Percentiles rank a stretch among this genome's conserved stretches.
These are phyloP conservation scores for Phytophthora sp. DNA, from an alignment of 352 stramenopile genomes.

Conservation along the genomic window DNA sequence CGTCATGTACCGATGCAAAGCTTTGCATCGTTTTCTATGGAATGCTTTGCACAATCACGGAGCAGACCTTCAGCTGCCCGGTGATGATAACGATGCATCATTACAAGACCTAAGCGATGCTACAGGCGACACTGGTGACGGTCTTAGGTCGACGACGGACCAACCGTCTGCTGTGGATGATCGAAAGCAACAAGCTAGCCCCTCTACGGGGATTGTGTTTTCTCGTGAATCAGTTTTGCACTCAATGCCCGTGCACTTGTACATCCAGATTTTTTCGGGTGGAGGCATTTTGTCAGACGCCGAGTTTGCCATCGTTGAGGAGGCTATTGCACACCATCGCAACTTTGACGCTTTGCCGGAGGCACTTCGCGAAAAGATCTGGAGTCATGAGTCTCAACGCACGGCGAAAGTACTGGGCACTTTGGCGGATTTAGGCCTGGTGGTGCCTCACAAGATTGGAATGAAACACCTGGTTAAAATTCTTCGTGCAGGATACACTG, in stretches of 20 bases:
- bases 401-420: constrained; percentile 77
- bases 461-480: constrained; percentile 83
- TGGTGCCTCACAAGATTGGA: constrained; percentile 82
- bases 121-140: constrained; percentile 14
- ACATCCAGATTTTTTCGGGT: constrained; percentile 82
- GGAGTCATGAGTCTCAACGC: constrained; percentile 72
- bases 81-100: constrained; percentile 47
- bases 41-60: constrained; percentile 57
- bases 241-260: constrained; percentile 78
- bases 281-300: constrained; percentile 56
- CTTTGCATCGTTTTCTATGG: constrained; percentile 80
- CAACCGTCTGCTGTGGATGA: background rate
- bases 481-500: constrained; percentile 67
- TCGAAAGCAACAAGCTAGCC: constrained; percentile 1
- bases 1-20: constrained; percentile 85
- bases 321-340: constrained; percentile 53
- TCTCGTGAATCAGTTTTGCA: constrained; percentile 78
- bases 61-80: constrained; percentile 39
- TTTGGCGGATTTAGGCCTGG: constrained; percentile 67
- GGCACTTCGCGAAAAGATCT: constrained; percentile 63
- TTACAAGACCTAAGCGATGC: constrained; percentile 47
- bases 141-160: too few relatives aligned
- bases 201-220: constrained; percentile 61
- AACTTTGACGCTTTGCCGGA: constrained; percentile 54
- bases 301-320: constrained; percentile 62